phyloP scores from a whole-genome alignment of 208 protist species.

The Leishmania gerbilli region DNA sequence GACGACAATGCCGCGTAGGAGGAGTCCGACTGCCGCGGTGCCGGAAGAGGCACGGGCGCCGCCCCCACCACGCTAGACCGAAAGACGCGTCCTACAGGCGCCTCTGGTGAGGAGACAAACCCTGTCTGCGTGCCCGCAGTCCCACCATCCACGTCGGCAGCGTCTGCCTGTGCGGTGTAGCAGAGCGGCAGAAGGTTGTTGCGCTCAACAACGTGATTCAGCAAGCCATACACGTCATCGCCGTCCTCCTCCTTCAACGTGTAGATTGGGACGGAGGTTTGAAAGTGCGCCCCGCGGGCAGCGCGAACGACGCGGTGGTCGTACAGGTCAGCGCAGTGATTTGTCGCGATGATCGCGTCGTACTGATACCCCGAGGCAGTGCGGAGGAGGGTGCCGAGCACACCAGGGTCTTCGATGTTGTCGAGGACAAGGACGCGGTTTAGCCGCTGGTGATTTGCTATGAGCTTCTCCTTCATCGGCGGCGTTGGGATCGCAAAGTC shows the following conservation, averaged over 20 bases:
- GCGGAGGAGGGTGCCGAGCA: conserved; percentile 80
- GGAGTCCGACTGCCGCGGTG: conserved; percentile 11
- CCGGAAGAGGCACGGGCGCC: conserved; percentile 28
- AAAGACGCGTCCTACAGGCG: conserved; percentile 10
- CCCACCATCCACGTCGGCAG: conserved; percentile 4
- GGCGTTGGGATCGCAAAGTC: conserved; percentile 86
- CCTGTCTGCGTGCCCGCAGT: not conserved
- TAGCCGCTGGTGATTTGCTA: conserved; percentile 84
- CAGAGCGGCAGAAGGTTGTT: conserved; percentile 83
- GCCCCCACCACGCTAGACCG: conserved; percentile 47
- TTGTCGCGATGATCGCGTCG: conserved; percentile 83
- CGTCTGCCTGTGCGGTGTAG: conserved; percentile 57
- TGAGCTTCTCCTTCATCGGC: conserved; percentile 83
- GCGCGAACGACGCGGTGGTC: conserved; percentile 88
- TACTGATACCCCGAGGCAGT: conserved; percentile 86
- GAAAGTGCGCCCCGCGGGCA: conserved; percentile 88
- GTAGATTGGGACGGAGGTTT: conserved; percentile 80
- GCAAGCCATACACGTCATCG: conserved; percentile 84
- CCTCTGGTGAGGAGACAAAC: no score
- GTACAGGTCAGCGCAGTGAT: conserved; percentile 91
- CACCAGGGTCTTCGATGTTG: conserved; percentile 86
- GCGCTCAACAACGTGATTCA: conserved; percentile 82
- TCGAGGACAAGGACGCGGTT: conserved; percentile 89
- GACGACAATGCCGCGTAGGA: conserved; percentile 21
- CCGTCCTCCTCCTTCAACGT: conserved; percentile 85